Conservation (phyloP, 2,329 filamentous ascomycete species). For the Furcasterigmium furcatum region DNA sequence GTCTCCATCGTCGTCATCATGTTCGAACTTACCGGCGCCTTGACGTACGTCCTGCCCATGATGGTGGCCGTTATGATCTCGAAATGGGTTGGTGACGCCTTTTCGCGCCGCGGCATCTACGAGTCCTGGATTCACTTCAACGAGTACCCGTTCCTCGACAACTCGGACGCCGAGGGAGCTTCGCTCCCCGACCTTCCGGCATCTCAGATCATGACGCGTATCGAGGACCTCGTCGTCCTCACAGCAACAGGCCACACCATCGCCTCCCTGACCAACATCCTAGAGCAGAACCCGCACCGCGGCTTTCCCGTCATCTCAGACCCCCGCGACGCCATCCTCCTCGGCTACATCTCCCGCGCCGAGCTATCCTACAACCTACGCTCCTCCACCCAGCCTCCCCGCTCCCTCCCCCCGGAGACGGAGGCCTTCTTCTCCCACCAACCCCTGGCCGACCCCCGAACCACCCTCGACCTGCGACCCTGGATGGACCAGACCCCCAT, state of each 20-base stretch:
- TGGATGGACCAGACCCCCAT: constrained; percentile 99
- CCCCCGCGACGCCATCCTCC: constrained; percentile 69
- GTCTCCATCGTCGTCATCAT: constrained; percentile 99
- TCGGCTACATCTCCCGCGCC: constrained; percentile 91
- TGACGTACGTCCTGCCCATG: constrained; percentile 95
- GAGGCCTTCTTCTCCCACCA: constrained; percentile 85
- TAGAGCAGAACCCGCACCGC: constrained; percentile 73
- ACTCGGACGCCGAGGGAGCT: constrained; percentile 69
- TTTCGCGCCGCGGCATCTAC: constrained; percentile 91
- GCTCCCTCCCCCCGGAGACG: constrained; percentile 64
- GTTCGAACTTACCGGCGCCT: constrained; percentile 95
- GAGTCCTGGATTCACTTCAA: constrained; percentile 97
- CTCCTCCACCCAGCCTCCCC: constrained; percentile 51
- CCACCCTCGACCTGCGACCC: constrained; percentile 81
- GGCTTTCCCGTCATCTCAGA: constrained; percentile 90
- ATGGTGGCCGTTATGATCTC: constrained; percentile 99
- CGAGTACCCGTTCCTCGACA: constrained; percentile 93
- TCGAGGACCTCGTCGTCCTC: constrained; percentile 86
- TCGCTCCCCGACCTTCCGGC: constrained; percentile 79
- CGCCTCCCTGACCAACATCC: constrained; percentile 65
- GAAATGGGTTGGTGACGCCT: constrained; percentile 97
- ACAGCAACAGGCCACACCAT: constrained; percentile 88
- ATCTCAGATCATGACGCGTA: constrained; percentile 86
- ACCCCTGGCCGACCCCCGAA: constrained; percentile 71
- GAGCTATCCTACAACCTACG: constrained; percentile 82